Base-by-base conservation (phyloP, 2,329 filamentous ascomycete genomes). In the Nigrograna mackinnonii region DNA sequence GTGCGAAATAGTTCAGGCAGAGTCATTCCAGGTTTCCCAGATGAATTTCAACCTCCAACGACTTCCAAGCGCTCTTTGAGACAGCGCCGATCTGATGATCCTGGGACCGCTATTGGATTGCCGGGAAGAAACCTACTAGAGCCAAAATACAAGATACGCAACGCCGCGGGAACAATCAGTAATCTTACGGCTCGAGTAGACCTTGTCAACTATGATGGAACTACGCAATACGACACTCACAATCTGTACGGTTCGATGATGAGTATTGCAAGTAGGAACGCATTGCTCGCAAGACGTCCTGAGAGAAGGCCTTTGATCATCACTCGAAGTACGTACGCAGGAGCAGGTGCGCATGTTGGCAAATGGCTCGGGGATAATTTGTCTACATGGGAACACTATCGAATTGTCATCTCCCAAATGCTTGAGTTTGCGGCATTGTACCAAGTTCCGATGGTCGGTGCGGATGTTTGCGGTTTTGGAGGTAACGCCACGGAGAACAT, bases 241-340 rank as follows among this genome's bases (percentile, higher is more conserved):
- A 91, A 91, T 53, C 67, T 91, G 1, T 90, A 88, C 62, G 88
- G 88, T 1, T 79, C 80, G 56, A 77, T 89, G 83, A 91, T 91
- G 87, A 85, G 84, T 1, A 68, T 75, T 16, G 71, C 80, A 4
- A 87, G 84, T 0, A 78, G 81, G 39, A 66, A 77, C 9, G 83
- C 87, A 1, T 87, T 91, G 85, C 65, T 82, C 6, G 67, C 72
- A 9, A 80, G 87, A 6, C 79, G 86, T 0, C 86, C 87, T 0
- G 63, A 66, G 1, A 69, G 82, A 4, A 79, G 87, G 0, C 86
- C 88, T 1, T 62, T 91, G 44, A 74, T 91, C 35, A 87, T 92
- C 52, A 89, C 87, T 0, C 82, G 88, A 17, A 86, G 82, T 16
- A 91, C 87, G 0, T 91, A 88, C 57, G 83, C 86, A 2, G 87